Percentiles rank a stretch among this genome's conserved stretches.
phyloP scores from a whole-genome alignment of 1,284 basidiomycete genomes.

The Phenoliferia sp. region DNA sequence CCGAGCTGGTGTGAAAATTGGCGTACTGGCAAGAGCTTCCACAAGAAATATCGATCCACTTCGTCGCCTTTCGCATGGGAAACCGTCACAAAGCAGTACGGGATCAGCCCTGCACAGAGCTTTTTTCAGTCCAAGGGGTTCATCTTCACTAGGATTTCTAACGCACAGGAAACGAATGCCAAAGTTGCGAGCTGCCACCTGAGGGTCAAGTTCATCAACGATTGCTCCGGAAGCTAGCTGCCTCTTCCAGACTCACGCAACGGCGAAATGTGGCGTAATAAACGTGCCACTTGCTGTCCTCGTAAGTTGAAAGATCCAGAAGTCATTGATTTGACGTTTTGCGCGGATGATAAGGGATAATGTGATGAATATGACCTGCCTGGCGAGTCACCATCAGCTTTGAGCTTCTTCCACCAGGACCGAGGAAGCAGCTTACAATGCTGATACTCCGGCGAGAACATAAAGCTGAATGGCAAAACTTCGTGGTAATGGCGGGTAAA shows the following conservation, averaged over 20 bases:
- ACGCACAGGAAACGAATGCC: background rate
- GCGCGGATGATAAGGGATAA: background rate
- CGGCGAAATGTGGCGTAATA: background rate
- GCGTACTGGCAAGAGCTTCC: background rate
- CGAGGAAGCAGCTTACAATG: background rate
- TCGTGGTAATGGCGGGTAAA: background rate
- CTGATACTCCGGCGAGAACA: background rate
- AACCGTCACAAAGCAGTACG: background rate
- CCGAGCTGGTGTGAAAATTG: background rate
- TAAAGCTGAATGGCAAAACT: background rate
- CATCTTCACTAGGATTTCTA: too few species aligned
- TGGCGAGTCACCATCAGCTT: background rate
- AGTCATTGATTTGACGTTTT: background rate
- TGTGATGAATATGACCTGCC: background rate
- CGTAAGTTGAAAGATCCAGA: background rate
- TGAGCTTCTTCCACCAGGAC: background rate
- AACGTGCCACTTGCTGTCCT: background rate
- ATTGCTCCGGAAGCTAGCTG: too few species aligned
- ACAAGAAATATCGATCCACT: background rate
- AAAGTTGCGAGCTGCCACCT: background rate
- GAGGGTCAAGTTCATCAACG: too few species aligned
- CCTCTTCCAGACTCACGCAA: too few species aligned
- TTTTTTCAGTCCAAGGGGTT: too few species aligned
- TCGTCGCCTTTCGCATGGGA: background rate
- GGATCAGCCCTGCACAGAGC: background rate